Percentiles rank a stretch among this genome's conserved stretches.
Conservation (phyloP, 164 flowering plant species). For the Aristolochia fimbriata region DNA sequence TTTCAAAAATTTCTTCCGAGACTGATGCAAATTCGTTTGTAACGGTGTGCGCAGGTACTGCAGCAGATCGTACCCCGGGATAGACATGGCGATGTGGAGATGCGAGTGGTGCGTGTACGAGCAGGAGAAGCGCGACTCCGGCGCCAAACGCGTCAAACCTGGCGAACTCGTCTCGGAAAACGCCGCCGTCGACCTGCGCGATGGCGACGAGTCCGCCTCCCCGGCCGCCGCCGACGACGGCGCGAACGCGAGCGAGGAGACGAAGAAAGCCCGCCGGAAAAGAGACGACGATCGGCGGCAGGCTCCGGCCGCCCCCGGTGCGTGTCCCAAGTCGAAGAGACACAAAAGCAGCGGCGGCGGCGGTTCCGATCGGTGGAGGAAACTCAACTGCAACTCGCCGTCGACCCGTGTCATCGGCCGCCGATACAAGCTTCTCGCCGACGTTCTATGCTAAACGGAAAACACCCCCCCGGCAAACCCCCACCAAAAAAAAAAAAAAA, state of each 20-base stretch:
- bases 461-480: too few relatives aligned
- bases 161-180: background rate
- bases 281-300: constrained; percentile 2
- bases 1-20: background rate
- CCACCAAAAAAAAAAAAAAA: too few relatives aligned
- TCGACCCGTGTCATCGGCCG: constrained; percentile 9
- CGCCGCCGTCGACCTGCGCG: background rate
- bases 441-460: constrained; percentile 7
- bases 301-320: background rate
- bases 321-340: background rate
- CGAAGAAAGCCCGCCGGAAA: constrained; percentile 2
- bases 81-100: constrained; percentile 11
- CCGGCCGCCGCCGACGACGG: background rate
- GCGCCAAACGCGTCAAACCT: background rate
- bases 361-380: constrained; percentile 1
- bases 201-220: background rate
- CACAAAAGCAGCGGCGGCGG: background rate
- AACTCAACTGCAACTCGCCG: constrained; percentile 10
- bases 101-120: constrained; percentile 16
- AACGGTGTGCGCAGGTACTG: constrained; percentile 6
- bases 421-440: constrained; percentile 14
- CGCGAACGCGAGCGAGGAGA: background rate
- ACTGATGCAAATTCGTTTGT: background rate
- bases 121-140: constrained; percentile 2
- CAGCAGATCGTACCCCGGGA: constrained; percentile 11